Evolutionary conservation across 345 rosid species (phyloP).

Genomic region (Dimocarpus longan): DNA sequence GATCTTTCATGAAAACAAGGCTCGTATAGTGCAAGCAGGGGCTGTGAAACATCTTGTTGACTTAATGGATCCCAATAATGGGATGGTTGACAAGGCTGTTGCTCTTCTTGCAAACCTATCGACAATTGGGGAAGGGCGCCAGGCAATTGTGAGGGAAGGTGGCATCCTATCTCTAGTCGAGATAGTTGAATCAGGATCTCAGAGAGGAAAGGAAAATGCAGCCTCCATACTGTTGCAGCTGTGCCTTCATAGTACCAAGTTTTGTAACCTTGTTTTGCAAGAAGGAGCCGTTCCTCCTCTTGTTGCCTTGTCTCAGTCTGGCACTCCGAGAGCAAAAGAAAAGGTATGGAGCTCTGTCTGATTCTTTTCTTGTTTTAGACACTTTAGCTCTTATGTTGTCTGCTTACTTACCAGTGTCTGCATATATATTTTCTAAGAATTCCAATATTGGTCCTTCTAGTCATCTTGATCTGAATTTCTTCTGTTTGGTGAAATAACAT

Average conservation of each 20-base stretch:
- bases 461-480: background rate
- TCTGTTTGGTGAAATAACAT: background rate
- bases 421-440: background rate
- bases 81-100: conserved; percentile 92
- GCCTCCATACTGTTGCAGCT: conserved; percentile 81
- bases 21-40: conserved; percentile 92
- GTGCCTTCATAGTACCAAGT: conserved; percentile 77
- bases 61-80: conserved; percentile 65
- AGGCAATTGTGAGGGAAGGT: conserved; percentile 70
- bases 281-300: conserved; percentile 98
- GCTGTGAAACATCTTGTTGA: conserved; percentile 80
- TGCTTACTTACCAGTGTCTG: background rate
- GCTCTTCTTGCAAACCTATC: conserved; percentile 91
- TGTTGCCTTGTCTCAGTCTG: conserved; percentile 89
- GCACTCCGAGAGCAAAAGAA: conserved; percentile 93
- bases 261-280: conserved; percentile 84
- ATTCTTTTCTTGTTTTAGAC: background rate
- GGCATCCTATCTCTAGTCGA: conserved; percentile 82
- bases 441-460: background rate
- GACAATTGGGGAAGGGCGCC: conserved; percentile 75
- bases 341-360: conserved; percentile 54
- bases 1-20: conserved; percentile 89
- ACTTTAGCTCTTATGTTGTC: background rate
- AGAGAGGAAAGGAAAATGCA: conserved; percentile 90
- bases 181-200: conserved; percentile 80